Percentiles rank a stretch among this genome's conserved stretches.
phyloP scores from a whole-genome alignment of 2,329 filamentous ascomycete genomes.

The Phialemoniopsis sp. region DNA sequence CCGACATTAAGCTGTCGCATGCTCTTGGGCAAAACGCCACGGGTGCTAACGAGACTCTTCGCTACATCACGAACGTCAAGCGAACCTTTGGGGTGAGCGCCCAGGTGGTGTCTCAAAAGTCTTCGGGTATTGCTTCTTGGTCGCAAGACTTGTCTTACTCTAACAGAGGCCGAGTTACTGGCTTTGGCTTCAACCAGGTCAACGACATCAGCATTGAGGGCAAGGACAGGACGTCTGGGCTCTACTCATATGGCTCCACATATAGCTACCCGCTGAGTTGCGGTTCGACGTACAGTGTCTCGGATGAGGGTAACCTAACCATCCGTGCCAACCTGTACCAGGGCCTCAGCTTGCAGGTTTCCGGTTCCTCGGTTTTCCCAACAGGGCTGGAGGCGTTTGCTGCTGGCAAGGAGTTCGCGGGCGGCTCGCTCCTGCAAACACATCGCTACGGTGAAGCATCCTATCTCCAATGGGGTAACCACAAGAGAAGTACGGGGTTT shows the following conservation, averaged over 20 bases:
- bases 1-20: conserved; percentile 38
- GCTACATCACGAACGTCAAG: conserved; percentile 52
- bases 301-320: conserved; percentile 32
- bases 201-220: conserved; percentile 25
- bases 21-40: conserved; percentile 36
- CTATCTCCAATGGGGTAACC: conserved; percentile 44
- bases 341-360: conserved; percentile 29
- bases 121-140: conserved; percentile 40
- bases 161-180: conserved; percentile 42
- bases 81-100: conserved; percentile 52
- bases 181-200: conserved; percentile 35
- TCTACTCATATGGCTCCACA: conserved; percentile 20
- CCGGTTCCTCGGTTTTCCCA: conserved; percentile 43
- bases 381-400: conserved; percentile 56
- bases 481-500: conserved; percentile 41
- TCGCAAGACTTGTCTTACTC: conserved; percentile 51
- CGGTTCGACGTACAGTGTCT: conserved; percentile 39
- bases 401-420: conserved; percentile 12
- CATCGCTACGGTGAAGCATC: conserved; percentile 53
- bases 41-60: conserved; percentile 55
- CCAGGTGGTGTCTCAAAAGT: conserved; percentile 42
- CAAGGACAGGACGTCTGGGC: conserved; percentile 14
- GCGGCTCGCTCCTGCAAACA: conserved; percentile 40
- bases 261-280: conserved; percentile 61
- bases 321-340: conserved; percentile 37